Conservation (phyloP, 2,329 filamentous ascomycete species). For the Fusarium sp. region DNA sequence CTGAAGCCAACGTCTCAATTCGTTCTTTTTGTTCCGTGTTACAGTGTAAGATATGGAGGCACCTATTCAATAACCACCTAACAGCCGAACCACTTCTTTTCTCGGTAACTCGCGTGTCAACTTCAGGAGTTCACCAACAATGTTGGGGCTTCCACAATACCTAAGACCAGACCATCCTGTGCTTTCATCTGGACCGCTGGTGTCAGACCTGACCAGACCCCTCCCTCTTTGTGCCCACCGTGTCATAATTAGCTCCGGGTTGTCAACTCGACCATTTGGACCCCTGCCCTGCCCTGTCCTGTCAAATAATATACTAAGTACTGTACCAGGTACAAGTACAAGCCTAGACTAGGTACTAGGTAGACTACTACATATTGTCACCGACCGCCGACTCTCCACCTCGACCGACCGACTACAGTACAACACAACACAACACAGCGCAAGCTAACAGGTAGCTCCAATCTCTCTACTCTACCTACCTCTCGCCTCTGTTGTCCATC, state of each 20-base stretch:
- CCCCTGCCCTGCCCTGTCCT: constrained; percentile 43
- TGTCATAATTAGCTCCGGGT: constrained; percentile 34
- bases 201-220: constrained; percentile 3
- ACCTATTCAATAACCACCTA: background rate
- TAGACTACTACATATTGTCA: constrained; percentile 39
- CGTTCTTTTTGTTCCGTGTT: constrained; percentile 6
- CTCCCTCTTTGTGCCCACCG: constrained; percentile 32
- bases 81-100: background rate
- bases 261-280: constrained; percentile 32
- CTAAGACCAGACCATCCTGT: constrained; percentile 4
- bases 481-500: constrained; percentile 37
- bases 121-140: constrained; percentile 2
- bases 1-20: background rate
- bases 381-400: constrained; percentile 48
- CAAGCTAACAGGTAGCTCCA: constrained; percentile 45
- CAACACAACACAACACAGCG: constrained; percentile 37
- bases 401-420: constrained; percentile 43
- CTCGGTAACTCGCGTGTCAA: constrained; percentile 4
- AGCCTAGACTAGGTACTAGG: background rate
- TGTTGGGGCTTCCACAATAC: constrained; percentile 25
- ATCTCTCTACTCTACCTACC: constrained; percentile 34
- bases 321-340: constrained; percentile 36
- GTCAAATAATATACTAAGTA: constrained; percentile 35
- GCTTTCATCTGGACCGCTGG: background rate
- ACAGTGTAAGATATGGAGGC: background rate